Base-by-base conservation (phyloP, 352 stramenopile species). In the Globisporangium cystogenes region DNA sequence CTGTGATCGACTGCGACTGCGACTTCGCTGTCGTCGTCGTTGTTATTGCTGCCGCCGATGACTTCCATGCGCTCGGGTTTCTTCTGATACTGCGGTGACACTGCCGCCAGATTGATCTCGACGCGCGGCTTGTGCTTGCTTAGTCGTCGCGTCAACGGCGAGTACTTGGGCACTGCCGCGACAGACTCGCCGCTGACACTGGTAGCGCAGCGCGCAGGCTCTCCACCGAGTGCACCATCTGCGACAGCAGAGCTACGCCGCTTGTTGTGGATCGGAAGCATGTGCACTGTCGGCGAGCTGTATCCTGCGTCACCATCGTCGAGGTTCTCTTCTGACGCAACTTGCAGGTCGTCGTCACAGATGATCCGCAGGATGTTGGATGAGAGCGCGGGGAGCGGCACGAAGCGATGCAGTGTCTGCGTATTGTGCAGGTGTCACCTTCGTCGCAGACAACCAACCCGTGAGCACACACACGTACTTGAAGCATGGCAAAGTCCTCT, bases 401-500 rank as follows among this genome's bases (percentile, higher is more conserved):
- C 67, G 15, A 83, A 67, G 16, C 68, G 68, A 53, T 86, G 75
- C 39, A 86, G 73, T 18, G 59, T 55, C 62, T 74, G 43, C 23
- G 16, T 3, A 12, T 39, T 16, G 33, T 5, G 33, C 33, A 39
- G 15, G 12, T 18, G 33, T 39, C 33, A 12, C 5, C 14, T 16
- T 18, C 14, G 33, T 39, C 33, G 15, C 12, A 11, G 33, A 51
- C 3, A 37, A 20, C 2, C 4, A 31, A 39, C 3, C 5, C 26
- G 26, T 12, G 20, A 55, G 18, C 26, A n/a, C 24, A 15, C 0
- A 23, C 16, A 15, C 16, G 2, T 40, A 61, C 54, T 5, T 79
- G 72, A 15, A 86, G 62, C 64, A 82, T 65, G 23, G 78, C 70
- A 41, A 82, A 81, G 10, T 85, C 74, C 6, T 79, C 70, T 31